phyloP scores from a whole-genome alignment of 305 asterid species.

The Fraxinus baroniana region DNA sequence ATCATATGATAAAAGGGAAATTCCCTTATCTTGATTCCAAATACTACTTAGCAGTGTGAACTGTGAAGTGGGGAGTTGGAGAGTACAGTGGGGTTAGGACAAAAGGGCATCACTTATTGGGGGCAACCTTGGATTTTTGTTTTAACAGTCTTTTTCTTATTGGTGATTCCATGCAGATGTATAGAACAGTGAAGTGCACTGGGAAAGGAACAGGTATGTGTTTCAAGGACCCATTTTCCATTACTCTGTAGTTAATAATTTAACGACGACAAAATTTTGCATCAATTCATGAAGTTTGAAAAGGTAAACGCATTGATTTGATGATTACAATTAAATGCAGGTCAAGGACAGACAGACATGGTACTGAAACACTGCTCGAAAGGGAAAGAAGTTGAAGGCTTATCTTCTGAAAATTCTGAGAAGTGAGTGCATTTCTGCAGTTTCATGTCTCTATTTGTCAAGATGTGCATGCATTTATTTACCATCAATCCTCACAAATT shows the following conservation, averaged over 20 bases:
- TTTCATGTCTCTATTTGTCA: slow-evolving; percentile 4
- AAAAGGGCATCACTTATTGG: slow-evolving; percentile 46
- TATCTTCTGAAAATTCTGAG: slow-evolving; percentile 38
- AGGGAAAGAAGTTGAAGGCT: slow-evolving; percentile 27
- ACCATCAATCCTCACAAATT: neutral
- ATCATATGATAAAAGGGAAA: neutral
- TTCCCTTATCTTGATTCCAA: neutral
- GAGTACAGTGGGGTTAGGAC: slow-evolving; percentile 38
- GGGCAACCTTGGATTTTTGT: neutral
- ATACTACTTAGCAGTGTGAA: neutral
- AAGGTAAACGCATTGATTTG: slow-evolving; percentile 8
- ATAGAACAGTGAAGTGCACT: slow-evolving; percentile 94
- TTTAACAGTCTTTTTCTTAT: slow-evolving; percentile 19
- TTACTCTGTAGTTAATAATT: slow-evolving; percentile 13
- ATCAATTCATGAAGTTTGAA: slow-evolving; percentile 19
- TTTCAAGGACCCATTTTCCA: slow-evolving; percentile 37
- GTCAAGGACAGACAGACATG: slow-evolving; percentile 32
- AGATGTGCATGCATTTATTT: neutral
- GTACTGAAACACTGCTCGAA: slow-evolving; percentile 32
- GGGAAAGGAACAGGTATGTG: slow-evolving; percentile 60
- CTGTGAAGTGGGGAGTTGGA: neutral
- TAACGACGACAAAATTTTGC: neutral
- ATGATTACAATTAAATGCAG: slow-evolving; percentile 27
- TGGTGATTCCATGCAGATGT: slow-evolving; percentile 70
- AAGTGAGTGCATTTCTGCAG: slow-evolving; percentile 38